phyloP scores from a whole-genome alignment of 2,329 filamentous ascomycete genomes.

The Lithohypha guttulata region DNA sequence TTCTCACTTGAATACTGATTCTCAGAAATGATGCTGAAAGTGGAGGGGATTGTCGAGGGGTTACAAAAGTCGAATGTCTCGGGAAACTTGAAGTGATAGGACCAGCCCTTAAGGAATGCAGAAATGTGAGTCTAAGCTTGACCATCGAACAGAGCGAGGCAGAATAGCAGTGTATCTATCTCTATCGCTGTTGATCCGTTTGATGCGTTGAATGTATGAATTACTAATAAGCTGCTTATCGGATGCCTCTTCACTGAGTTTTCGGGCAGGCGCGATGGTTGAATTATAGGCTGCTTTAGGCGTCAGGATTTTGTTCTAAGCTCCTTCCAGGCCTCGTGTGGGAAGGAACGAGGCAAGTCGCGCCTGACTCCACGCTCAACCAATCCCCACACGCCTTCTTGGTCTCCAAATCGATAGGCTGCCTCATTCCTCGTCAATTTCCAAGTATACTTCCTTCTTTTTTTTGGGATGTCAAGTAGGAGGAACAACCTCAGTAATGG shows the following conservation, averaged over 20 bases:
- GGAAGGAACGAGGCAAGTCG: too few relatives aligned
- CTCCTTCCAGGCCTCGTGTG: too few relatives aligned
- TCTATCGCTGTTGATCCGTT: too few relatives aligned
- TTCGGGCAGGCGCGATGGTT: too few relatives aligned
- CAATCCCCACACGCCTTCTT: too few relatives aligned
- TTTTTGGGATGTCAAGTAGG: constrained; percentile 9
- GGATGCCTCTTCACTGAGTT: too few relatives aligned
- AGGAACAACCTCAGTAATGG: constrained; percentile 20
- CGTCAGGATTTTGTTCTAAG: too few relatives aligned
- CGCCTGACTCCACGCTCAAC: too few relatives aligned
- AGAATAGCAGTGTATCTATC: too few relatives aligned
- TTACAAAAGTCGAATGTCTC: constrained; percentile 10
- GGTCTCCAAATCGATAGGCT: constrained; percentile 13
- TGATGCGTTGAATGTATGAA: too few relatives aligned
- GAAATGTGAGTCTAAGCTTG: constrained; percentile 10
- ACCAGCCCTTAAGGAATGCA: constrained; percentile 17
- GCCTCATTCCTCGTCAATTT: constrained; percentile 17
- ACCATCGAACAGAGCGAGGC: constrained; percentile 1
- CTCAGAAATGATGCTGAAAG: too few relatives aligned
- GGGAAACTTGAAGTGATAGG: constrained; percentile 12
- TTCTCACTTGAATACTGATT: constrained; percentile 20
- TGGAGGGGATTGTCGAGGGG: constrained; percentile 2
- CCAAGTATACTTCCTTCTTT: constrained; percentile 34
- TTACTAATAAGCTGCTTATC: neutral
- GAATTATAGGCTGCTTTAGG: too few relatives aligned